These are phyloP conservation scores for Leccinum broughii DNA, from an alignment of 768 basidiomycete species.

Conservation along the genomic window DNA sequence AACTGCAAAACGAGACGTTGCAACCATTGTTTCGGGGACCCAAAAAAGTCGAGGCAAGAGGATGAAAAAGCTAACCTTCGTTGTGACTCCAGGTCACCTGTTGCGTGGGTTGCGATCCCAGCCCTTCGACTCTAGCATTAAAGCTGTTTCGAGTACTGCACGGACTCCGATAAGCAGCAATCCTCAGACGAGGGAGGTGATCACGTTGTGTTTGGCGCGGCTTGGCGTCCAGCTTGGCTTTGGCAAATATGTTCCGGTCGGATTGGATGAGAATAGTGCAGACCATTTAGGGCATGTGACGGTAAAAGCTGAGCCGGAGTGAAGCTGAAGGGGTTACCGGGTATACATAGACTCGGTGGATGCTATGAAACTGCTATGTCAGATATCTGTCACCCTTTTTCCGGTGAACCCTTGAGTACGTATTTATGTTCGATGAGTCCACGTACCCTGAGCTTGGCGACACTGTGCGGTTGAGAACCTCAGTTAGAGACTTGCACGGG, in stretches of 20 bases:
- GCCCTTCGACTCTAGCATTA: slow-evolving; percentile 3
- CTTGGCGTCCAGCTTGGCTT: slow-evolving; percentile 32
- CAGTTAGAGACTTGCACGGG: neutral
- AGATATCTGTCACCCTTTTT: neutral
- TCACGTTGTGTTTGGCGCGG: slow-evolving; percentile 32
- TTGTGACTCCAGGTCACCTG: slow-evolving; percentile 42
- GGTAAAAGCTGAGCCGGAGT: slow-evolving; percentile 17
- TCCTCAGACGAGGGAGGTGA: slow-evolving; percentile 17
- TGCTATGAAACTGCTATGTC: neutral
- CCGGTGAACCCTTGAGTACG: neutral
- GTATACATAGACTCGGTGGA: neutral
- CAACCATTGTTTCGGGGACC: slow-evolving; percentile 19
- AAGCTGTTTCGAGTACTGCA: neutral
- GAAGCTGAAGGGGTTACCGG: neutral
- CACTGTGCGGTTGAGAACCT: neutral
- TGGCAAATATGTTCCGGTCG: slow-evolving; percentile 2
- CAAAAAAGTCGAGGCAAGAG: slow-evolving; percentile 24
- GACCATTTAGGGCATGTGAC: neutral
- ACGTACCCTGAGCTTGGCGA: neutral
- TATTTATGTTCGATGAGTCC: neutral
- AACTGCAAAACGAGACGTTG: slow-evolving; percentile 33
- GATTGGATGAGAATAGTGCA: neutral
- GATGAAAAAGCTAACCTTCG: slow-evolving; percentile 24
- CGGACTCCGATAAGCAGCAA: slow-evolving; percentile 6
- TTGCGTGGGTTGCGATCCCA: slow-evolving; percentile 36